Percentiles rank a stretch among this genome's conserved stretches.
Conservation (phyloP, 495 filamentous ascomycete genomes). For the Penicillium turbatum region DNA sequence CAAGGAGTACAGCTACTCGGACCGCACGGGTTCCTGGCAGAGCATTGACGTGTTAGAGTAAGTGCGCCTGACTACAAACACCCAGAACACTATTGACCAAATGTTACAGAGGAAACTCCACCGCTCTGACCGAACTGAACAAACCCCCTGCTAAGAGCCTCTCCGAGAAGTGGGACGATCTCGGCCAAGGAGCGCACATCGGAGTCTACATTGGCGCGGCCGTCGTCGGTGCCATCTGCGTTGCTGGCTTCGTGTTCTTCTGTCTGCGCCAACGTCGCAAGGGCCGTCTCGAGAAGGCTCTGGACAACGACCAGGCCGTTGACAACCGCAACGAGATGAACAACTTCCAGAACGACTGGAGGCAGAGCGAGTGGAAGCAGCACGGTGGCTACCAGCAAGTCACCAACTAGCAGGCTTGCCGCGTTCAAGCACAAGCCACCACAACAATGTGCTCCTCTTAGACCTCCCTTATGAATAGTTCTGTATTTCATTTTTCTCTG, state of each 20-base stretch:
- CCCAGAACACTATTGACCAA: neutral
- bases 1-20: constrained; percentile 37
- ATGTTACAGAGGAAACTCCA: constrained; percentile 53
- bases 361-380: constrained; percentile 35
- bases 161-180: constrained; percentile 55
- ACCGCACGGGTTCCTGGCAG: constrained; percentile 29
- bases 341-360: constrained; percentile 47
- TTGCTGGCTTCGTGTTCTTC: constrained; percentile 51
- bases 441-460: neutral
- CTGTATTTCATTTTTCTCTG: constrained; percentile 10
- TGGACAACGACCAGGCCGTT: constrained; percentile 51
- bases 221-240: constrained; percentile 47
- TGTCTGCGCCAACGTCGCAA: constrained; percentile 63
- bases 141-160: constrained; percentile 38
- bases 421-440: neutral
- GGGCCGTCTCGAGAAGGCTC: constrained; percentile 58
- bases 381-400: constrained; percentile 37
- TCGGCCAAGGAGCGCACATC: constrained; percentile 50
- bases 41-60: constrained; percentile 49
- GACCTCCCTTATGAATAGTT: constrained; percentile 14
- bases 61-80: constrained; percentile 21
- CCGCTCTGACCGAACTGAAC: constrained; percentile 32
- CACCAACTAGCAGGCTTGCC: constrained; percentile 17
- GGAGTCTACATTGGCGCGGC: constrained; percentile 54
- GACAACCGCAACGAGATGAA: constrained; percentile 62